These are phyloP conservation scores for Entrophospora sp. DNA, from an alignment of 192 early-diverging fungal species.

Conservation along the genomic window DNA sequence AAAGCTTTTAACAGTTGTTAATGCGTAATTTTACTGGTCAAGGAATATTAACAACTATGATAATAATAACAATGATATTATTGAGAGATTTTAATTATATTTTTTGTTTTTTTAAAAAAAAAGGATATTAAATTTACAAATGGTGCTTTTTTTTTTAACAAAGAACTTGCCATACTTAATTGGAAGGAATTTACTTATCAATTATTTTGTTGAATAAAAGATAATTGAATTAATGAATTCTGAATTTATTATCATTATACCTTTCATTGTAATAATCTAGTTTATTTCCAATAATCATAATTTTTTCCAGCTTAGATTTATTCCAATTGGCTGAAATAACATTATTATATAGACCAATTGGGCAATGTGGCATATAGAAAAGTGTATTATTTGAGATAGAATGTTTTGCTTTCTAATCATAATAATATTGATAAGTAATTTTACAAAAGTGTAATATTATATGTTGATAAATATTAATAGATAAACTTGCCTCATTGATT, in stretches of 20 bases:
- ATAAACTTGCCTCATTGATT: not conserved
- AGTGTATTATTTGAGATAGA: slow-evolving; percentile 19
- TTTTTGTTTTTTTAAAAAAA: not conserved
- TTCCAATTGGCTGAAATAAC: slow-evolving; percentile 31
- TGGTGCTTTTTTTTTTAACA: slow-evolving; percentile 3
- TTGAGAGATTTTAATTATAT: not conserved
- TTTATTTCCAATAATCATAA: slow-evolving; percentile 32
- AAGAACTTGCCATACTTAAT: not conserved
- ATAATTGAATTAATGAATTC: not conserved
- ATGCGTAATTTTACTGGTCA: slow-evolving; percentile 1
- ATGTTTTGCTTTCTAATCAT: slow-evolving; percentile 22
- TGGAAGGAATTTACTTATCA: not conserved
- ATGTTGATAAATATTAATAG: too few relatives aligned
- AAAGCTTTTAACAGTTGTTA: not conserved
- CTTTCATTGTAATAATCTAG: slow-evolving; percentile 35
- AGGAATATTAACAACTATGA: not conserved
- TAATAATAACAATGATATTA: not conserved
- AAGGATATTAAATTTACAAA: slow-evolving; percentile 16
- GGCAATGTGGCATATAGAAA: slow-evolving; percentile 38
- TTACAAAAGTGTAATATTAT: not conserved
- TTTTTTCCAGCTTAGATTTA: slow-evolving; percentile 11
- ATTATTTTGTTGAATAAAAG: not conserved
- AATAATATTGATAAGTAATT: not conserved
- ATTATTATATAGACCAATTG: slow-evolving; percentile 31
- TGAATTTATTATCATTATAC: slow-evolving; percentile 17